phyloP scores from a whole-genome alignment of 2,329 filamentous ascomycete species.

The Endoconidiophora laricicola region DNA sequence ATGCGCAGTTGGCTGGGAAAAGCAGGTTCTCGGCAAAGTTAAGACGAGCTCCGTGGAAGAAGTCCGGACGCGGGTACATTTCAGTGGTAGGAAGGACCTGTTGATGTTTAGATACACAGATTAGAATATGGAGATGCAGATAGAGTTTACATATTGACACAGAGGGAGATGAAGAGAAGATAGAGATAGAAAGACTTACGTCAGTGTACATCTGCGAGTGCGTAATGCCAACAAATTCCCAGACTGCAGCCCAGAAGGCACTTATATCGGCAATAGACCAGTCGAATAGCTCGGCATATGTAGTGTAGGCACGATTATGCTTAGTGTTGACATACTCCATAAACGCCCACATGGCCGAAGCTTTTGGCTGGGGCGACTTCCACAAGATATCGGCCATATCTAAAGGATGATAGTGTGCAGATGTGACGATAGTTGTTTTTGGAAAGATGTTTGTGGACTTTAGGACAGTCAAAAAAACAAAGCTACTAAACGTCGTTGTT shows the following conservation, averaged over 20 bases:
- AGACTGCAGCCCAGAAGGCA: conserved; percentile 71
- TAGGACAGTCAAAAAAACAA: too few species aligned
- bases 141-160: background rate
- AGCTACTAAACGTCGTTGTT: too few species aligned
- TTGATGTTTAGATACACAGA: background rate
- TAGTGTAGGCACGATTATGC: conserved; percentile 35
- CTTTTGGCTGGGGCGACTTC: conserved; percentile 3
- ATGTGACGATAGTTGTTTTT: too few species aligned
- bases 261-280: conserved; percentile 71
- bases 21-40: conserved; percentile 96
- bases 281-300: conserved; percentile 59
- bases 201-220: conserved; percentile 15
- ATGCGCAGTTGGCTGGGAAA: conserved; percentile 41
- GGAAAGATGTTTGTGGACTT: too few species aligned
- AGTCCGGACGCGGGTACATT: conserved; percentile 76
- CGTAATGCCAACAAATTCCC: conserved; percentile 68
- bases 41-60: conserved; percentile 62
- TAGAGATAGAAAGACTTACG: background rate
- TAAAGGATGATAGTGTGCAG: background rate
- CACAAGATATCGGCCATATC: conserved; percentile 4
- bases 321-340: conserved; percentile 52
- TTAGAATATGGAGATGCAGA: background rate
- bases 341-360: conserved; percentile 45
- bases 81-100: conserved; percentile 53
- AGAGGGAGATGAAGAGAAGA: background rate